Percentiles rank a stretch among this genome's conserved stretches.
Evolutionary conservation across 2,329 filamentous ascomycete genomes (phyloP).

Genomic region (Ophidiomyces ophidiicola): DNA sequence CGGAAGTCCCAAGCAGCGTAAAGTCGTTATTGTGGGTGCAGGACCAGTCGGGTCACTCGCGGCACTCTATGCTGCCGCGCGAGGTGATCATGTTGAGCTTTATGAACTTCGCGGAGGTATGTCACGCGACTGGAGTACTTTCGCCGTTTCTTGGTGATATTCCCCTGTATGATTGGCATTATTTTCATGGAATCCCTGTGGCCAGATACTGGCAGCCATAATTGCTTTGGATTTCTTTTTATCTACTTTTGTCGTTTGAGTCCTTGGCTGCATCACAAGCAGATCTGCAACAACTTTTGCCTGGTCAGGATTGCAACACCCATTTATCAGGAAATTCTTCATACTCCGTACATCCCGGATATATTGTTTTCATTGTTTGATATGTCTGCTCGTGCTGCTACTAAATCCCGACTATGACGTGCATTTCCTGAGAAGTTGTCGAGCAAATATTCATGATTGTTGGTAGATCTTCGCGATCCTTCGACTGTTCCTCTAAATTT

Average conservation of each 20-base stretch:
- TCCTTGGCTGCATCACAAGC: too few relatives aligned
- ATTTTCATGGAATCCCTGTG: background rate
- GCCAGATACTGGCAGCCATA: background rate
- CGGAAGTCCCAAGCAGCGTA: conserved; percentile 39
- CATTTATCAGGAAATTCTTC: too few relatives aligned
- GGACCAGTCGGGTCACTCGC: conserved; percentile 88
- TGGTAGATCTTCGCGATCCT: conserved; percentile 69
- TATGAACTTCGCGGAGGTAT: conserved; percentile 87
- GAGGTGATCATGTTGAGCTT: conserved; percentile 81
- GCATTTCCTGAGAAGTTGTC: background rate
- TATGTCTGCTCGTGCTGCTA: background rate
- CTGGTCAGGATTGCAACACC: too few relatives aligned
- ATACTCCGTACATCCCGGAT: too few relatives aligned
- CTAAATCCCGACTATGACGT: background rate
- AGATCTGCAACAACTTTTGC: too few relatives aligned
- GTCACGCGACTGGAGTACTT: conserved; percentile 22
- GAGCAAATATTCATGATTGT: conserved; percentile 4
- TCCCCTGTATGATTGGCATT: background rate
- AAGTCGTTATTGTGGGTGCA: conserved; percentile 75
- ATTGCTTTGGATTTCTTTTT: background rate
- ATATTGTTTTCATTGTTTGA: too few relatives aligned
- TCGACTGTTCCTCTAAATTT: conserved; percentile 81
- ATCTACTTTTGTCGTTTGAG: too few relatives aligned
- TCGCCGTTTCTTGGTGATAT: background rate
- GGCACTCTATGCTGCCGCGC: conserved; percentile 77